phyloP scores from a whole-genome alignment of 371 early-diverging fungal species.

The Encephalitozoon romaleae region DNA sequence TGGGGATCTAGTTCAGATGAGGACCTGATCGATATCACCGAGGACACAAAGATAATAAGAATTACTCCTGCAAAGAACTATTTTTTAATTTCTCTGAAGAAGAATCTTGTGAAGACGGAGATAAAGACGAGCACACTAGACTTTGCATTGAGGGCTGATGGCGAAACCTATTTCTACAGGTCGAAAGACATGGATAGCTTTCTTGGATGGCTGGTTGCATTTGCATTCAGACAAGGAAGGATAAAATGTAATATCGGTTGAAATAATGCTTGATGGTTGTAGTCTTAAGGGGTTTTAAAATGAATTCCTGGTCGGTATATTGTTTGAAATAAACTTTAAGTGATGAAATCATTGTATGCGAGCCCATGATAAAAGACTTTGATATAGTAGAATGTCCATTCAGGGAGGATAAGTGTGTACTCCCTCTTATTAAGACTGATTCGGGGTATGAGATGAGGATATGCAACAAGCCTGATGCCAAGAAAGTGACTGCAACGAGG shows the following conservation, averaged over 20 bases:
- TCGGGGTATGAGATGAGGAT: slow-evolving; percentile 25
- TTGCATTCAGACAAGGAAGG: slow-evolving; percentile 27
- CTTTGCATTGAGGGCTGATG: slow-evolving; percentile 22
- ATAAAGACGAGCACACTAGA: slow-evolving; percentile 14
- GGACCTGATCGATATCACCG: slow-evolving; percentile 38
- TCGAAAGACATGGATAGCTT: slow-evolving; percentile 1
- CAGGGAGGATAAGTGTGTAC: neutral
- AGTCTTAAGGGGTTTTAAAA: neutral
- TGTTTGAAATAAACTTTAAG: neutral
- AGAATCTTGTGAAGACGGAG: neutral
- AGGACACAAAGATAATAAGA: slow-evolving; percentile 12
- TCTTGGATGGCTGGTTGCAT: slow-evolving; percentile 35
- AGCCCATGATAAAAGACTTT: neutral
- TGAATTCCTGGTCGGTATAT: neutral
- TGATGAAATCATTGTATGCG: neutral
- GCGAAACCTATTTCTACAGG: slow-evolving; percentile 23
- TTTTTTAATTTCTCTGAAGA: slow-evolving; percentile 19
- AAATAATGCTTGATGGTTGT: neutral
- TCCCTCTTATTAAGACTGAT: neutral
- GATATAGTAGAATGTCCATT: slow-evolving; percentile 1
- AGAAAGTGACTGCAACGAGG: slow-evolving; percentile 10
- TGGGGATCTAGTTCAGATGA: neutral
- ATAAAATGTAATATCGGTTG: slow-evolving; percentile 15
- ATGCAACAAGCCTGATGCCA: slow-evolving; percentile 7
- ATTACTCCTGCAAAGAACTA: neutral